phyloP scores from a whole-genome alignment of 2,329 filamentous ascomycete species.

The Xylariaceae sp. region DNA sequence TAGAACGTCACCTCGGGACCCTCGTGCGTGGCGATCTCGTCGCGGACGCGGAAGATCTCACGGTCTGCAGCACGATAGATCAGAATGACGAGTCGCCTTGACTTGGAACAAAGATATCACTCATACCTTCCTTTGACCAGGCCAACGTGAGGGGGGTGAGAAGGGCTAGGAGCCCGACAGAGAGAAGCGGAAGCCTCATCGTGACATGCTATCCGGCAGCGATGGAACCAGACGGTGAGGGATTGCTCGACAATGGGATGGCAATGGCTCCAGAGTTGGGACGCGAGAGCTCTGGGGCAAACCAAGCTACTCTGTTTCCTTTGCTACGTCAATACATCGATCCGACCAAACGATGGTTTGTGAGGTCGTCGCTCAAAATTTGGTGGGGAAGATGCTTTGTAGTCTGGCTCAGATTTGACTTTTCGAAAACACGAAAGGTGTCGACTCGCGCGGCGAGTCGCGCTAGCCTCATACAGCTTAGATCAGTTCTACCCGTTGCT shows the following conservation, averaged over 20 bases:
- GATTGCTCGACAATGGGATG: background rate
- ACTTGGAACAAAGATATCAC: background rate
- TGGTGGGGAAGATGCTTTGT: background rate
- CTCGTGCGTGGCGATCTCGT: conserved; percentile 72
- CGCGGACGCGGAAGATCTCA: conserved; percentile 92
- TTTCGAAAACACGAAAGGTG: conserved; percentile 1
- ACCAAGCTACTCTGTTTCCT: background rate
- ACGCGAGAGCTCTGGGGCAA: background rate
- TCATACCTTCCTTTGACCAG: conserved; percentile 77
- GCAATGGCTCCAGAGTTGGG: too few species aligned
- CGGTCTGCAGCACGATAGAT: conserved; percentile 54
- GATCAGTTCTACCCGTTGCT: too few species aligned
- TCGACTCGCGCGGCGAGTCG: too few species aligned
- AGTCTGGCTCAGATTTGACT: background rate
- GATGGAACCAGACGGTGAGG: background rate
- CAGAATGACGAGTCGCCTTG: background rate
- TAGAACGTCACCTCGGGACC: conserved; percentile 83
- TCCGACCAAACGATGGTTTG: background rate
- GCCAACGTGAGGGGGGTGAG: conserved; percentile 61
- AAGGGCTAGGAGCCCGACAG: conserved; percentile 62
- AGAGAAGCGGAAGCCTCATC: conserved; percentile 65
- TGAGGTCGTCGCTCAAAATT: background rate
- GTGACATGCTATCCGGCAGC: conserved; percentile 26
- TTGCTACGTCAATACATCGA: background rate
- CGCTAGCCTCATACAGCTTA: too few species aligned